These are phyloP conservation scores for Colletotrichum higginsianum DNA, from an alignment of 2,329 filamentous ascomycete species.

Conservation along the genomic window DNA sequence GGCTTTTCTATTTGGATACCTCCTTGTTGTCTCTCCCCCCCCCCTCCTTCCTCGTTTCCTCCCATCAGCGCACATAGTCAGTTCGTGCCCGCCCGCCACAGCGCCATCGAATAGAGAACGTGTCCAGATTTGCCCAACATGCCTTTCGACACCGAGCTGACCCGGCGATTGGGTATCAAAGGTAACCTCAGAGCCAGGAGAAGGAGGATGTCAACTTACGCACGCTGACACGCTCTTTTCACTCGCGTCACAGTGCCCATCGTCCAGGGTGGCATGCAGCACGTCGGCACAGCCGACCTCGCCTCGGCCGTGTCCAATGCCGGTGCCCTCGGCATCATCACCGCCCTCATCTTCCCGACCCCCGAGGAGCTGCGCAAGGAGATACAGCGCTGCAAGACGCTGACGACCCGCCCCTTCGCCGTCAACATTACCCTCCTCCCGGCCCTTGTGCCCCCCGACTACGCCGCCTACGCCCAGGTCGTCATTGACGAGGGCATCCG, in stretches of 20 bases:
- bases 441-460: constrained; percentile 90
- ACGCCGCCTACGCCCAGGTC: constrained; percentile 90
- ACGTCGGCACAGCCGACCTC: constrained; percentile 85
- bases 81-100: constrained; percentile 2
- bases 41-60: constrained; percentile 9
- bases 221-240: constrained; percentile 29
- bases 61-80: constrained; percentile 10
- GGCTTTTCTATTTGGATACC: neutral
- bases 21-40: constrained; percentile 16
- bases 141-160: constrained; percentile 72
- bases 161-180: constrained; percentile 70
- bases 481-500: constrained; percentile 93
- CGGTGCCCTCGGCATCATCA: constrained; percentile 87
- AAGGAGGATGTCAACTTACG: neutral
- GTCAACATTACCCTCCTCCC: constrained; percentile 97
- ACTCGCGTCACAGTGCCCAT: constrained; percentile 73
- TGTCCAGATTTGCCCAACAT: constrained; percentile 54
- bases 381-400: constrained; percentile 86
- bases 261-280: constrained; percentile 90
- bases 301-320: constrained; percentile 84
- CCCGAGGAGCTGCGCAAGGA: constrained; percentile 94
- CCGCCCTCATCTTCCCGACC: constrained; percentile 91
- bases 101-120: constrained; percentile 19
- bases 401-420: constrained; percentile 87
- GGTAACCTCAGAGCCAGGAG: constrained; percentile 49